phyloP scores from a whole-genome alignment of 2,329 filamentous ascomycete species.

The Ascochyta lentis region DNA sequence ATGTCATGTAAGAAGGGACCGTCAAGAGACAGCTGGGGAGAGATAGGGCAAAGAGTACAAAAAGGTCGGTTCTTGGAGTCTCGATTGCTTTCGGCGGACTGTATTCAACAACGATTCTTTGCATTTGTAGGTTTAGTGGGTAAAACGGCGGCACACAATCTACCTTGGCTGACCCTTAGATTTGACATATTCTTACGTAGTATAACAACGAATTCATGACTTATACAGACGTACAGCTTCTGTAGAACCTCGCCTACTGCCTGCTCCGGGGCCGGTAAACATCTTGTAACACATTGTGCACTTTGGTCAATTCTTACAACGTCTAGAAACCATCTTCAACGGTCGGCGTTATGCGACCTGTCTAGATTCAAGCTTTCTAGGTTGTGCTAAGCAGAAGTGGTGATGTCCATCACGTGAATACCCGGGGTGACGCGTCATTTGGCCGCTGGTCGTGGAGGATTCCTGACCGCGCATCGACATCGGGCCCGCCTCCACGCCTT shows the following conservation, averaged over 20 bases:
- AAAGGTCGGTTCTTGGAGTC: not conserved
- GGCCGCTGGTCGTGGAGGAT: not conserved
- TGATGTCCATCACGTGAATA: conserved; percentile 1
- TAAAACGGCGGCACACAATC: not conserved
- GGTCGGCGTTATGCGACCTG: too few relatives aligned
- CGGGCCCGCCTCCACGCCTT: not conserved
- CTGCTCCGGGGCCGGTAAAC: too few relatives aligned
- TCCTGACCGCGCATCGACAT: not conserved
- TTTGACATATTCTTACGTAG: conserved; percentile 3
- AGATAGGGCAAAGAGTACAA: not conserved
- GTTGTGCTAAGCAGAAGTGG: not conserved
- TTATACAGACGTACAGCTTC: too few relatives aligned
- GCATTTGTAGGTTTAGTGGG: conserved; percentile 3
- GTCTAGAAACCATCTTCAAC: too few relatives aligned
- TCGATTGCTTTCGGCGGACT: not conserved
- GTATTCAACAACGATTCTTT: not conserved
- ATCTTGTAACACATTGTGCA: too few relatives aligned
- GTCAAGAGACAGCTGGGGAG: not conserved
- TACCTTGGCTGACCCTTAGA: conserved; percentile 4
- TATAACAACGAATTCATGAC: conserved; percentile 11
- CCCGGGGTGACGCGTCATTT: conserved; percentile 8
- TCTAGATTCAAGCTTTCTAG: too few relatives aligned
- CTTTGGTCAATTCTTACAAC: too few relatives aligned
- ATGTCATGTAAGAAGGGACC: conserved; percentile 19
- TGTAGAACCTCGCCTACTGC: too few relatives aligned